Base-by-base conservation (phyloP, 441 rosid genomes). In the Viola pubescens region DNA sequence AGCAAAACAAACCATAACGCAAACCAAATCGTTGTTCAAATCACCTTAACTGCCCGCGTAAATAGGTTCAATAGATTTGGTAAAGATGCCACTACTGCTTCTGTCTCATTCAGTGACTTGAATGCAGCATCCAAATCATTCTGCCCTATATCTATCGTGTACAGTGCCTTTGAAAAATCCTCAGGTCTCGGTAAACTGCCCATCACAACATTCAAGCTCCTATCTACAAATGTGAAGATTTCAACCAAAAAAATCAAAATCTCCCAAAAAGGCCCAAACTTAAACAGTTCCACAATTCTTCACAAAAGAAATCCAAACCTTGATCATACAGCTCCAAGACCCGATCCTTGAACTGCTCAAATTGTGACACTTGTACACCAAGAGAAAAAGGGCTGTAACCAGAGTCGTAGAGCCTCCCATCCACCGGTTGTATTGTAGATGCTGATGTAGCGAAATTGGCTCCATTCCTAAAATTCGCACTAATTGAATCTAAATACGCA, bases 361-460 rank as follows among this genome's bases (percentile, higher is more conserved):
- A 86, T 38, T 91, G 85, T 59, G 77, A 76, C n/a, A 70, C 68
- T 58, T 91, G 97, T n/a, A 81, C 81, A 37, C 82, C 76, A 38
- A 91, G 71, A 8, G 96, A 88, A 52, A 91, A 69, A 9, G 98
- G 96, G 51, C 89, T 88, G 26, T 41, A 65, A 9, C 91, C 97
- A 45, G 81, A 48, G 58, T 86, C 87, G 37, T 61, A 60, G 14
- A 68, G 66, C 48, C 84, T 82, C 5, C 79, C 58, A 73, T 75
- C 83, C 38, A 76, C 87, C 38, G 86, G 86, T 7, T 87, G 69
- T 19, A 86, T 61, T 65, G 92, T 88, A 54, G 96, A 84, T 3
- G 96, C 95, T 9, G 90, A 91, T 4, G 90, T 84, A 19, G 97
- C 96, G 55, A 88, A 91, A 52, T 91, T 88, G 11, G 87, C 92